A percentile compares a stretch with the other conserved stretches of the same genome.
Conservation (phyloP, 805 yeast genomes). For the Ogataea salicorniae region DNA sequence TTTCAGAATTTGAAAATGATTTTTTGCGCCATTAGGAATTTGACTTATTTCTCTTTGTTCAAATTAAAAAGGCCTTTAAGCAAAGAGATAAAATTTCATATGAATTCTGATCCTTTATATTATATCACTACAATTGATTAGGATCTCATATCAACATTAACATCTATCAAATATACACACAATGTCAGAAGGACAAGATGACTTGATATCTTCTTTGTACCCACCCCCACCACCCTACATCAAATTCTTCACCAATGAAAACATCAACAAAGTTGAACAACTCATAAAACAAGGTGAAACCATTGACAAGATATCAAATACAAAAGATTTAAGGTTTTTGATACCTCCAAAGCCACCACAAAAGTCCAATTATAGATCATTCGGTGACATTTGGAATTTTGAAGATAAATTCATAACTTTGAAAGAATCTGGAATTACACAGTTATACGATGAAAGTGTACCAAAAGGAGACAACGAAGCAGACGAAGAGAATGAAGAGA, state of each 20-base stretch:
- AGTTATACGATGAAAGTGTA: conserved; percentile 47
- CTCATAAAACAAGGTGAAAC: conserved; percentile 20
- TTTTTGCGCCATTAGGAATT: too few relatives aligned
- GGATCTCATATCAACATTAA: background rate
- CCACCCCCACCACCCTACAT: conserved; percentile 93
- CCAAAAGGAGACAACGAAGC: conserved; percentile 18
- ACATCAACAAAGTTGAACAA: conserved; percentile 41
- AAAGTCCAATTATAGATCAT: conserved; percentile 70
- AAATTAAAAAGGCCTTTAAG: too few relatives aligned
- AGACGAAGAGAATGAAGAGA: conserved; percentile 30
- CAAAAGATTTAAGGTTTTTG: conserved; percentile 46
- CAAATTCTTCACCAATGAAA: conserved; percentile 66
- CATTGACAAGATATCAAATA: conserved; percentile 19
- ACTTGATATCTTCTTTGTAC: conserved; percentile 59
- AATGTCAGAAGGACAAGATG: conserved; percentile 13
- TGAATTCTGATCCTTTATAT: too few relatives aligned
- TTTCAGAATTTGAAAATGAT: too few relatives aligned
- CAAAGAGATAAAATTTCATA: too few relatives aligned
- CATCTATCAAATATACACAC: background rate
- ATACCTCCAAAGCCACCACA: conserved; percentile 62
- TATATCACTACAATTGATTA: too few relatives aligned
- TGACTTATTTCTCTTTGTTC: too few relatives aligned
- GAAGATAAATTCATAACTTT: conserved; percentile 73
- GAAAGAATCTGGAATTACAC: conserved; percentile 70
- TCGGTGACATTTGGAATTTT: conserved; percentile 87